These are phyloP conservation scores for Aplosporella prunicola DNA, from an alignment of 2,329 filamentous ascomycete species.

Conservation along the genomic window DNA sequence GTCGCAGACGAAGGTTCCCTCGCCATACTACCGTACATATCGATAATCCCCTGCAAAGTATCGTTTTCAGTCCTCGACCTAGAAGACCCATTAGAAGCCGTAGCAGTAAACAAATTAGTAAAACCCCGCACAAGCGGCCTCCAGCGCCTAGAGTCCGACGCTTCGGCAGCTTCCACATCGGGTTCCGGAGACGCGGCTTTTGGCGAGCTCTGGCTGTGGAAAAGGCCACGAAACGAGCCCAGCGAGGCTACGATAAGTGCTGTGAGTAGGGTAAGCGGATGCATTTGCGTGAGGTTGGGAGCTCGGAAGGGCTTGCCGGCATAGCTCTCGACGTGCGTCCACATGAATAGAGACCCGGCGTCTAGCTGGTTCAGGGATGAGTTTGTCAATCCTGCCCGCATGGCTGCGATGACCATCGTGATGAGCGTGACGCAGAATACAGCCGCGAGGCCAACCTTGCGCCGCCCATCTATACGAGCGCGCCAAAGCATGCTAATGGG, in stretches of 20 bases:
- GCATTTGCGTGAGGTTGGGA: background rate
- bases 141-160: no score
- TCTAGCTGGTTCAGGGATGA: constrained; percentile 1
- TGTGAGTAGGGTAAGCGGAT: no score
- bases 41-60: no score
- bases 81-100: no score
- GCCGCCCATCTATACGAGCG: constrained; percentile 1
- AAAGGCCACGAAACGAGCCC: background rate
- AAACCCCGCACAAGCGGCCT: no score
- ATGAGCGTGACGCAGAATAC: constrained; percentile 5
- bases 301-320: constrained; percentile 11
- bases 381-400: no score
- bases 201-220: background rate
- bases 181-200: no score
- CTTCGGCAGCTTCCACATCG: no score
- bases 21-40: no score
- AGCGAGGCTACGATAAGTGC: background rate
- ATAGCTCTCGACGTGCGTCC: constrained; percentile 10
- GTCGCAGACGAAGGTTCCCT: no score
- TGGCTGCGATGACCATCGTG: constrained; percentile 9
- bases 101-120: no score
- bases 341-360: constrained; percentile 11
- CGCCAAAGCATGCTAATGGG: constrained; percentile 10
- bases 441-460: constrained; percentile 2
- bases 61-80: no score